These are phyloP conservation scores for Apiosordaria backusii DNA, from an alignment of 495 filamentous ascomycete species.

Conservation along the genomic window DNA sequence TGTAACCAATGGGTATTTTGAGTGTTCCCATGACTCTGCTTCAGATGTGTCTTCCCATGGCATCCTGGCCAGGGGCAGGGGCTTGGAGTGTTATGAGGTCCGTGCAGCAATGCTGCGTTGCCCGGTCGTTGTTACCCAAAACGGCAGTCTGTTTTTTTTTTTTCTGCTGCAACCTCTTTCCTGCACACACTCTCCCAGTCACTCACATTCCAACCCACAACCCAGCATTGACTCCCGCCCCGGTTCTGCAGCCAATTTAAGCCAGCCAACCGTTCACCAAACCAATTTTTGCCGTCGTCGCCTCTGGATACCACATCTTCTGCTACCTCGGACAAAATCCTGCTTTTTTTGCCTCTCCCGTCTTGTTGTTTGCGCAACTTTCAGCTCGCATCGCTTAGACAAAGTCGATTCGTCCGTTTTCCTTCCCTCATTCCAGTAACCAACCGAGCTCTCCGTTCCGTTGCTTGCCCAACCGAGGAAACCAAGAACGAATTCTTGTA, in stretches of 20 bases:
- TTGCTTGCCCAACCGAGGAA: conserved; percentile 3
- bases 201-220: neutral
- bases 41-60: neutral
- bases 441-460: neutral
- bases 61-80: conserved; percentile 4
- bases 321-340: neutral
- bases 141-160: conserved; percentile 26
- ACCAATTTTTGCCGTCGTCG: neutral
- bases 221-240: neutral
- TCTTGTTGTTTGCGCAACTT: conserved; percentile 4
- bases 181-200: neutral
- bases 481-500: neutral
- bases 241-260: neutral
- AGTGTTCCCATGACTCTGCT: conserved; percentile 10
- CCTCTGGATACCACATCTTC: neutral
- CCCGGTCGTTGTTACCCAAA: conserved; percentile 25
- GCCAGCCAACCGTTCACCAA: neutral
- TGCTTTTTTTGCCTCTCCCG: neutral
- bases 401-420: neutral
- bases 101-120: conserved; percentile 23
- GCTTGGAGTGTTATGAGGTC: conserved; percentile 13
- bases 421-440: neutral
- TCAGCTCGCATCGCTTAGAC: neutral
- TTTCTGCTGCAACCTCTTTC: neutral
- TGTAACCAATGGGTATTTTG: neutral